Base-by-base conservation (phyloP, 2,329 filamentous ascomycete genomes). In the Coniochaeta sp. region DNA sequence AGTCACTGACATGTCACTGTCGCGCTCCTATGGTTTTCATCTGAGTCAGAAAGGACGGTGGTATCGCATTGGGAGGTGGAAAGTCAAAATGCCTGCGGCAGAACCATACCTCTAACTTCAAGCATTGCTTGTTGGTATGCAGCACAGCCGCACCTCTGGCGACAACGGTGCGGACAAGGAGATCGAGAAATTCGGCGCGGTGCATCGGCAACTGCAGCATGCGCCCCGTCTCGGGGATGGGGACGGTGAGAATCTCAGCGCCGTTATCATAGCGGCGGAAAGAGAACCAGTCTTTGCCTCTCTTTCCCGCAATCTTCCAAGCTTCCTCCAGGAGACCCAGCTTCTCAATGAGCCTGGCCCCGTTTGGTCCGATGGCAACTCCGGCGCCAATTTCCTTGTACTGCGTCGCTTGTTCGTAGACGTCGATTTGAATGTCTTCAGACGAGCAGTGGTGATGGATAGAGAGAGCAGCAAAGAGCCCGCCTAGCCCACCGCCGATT, bases 1-100 rank as follows among this genome's bases (percentile, higher is more conserved):
- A 1, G 56, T 58, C 26, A 58, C 59, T 19, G 66, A 68, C 64
- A 66, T 61, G 28, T 63, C 63, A 54, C 38, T 12, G 11, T 31
- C 54, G 6, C 4, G 54, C 31, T 57, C 54, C 54, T 57, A 14
- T 36, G 28, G n/a, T n/a, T 6, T 6, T 11, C 43, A 14, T 47
- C 6, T 2, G 22, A 11, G 43, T 47, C 14, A 40, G 38, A n/a
- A 40, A n/a, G 17, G n/a, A n/a, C n/a, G n/a, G n/a, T n/a, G n/a
- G n/a, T n/a, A n/a, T 19, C 6, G 16, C 34, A 12, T 36, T 36
- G 11, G 34, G 34, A 36, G 7, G 12, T 6, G 12, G 34, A n/a
- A 6, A 17, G n/a, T n/a, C n/a, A n/a, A 40, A 40, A 9, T 5
- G 17, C 4, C n/a, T 5, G 38, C 16, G 34, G 11, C 43, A 24